Evolutionary conservation across 257 asterid genomes (phyloP).

Genomic region (Lavandula angustifolia): DNA sequence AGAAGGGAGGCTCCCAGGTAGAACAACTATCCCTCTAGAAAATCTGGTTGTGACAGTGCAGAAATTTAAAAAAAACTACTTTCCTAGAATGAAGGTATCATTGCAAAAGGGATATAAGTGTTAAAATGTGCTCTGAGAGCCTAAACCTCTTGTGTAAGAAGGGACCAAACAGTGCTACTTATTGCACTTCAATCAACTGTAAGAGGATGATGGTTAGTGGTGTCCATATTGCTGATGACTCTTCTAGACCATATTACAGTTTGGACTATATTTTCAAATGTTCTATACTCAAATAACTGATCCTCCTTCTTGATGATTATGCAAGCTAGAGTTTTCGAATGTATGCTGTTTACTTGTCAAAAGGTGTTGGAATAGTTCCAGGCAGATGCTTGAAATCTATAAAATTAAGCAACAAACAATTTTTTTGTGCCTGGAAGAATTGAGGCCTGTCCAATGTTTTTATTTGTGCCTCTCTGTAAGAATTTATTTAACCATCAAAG

Average conservation of each 20-base stretch:
- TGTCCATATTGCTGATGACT: not conserved
- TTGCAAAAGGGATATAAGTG: not conserved
- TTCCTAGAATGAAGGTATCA: not conserved
- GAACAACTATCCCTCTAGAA: slow-evolving; percentile 27
- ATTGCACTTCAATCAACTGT: not conserved
- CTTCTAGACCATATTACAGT: too few relatives aligned
- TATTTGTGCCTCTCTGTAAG: too few relatives aligned
- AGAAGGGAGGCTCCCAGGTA: slow-evolving; percentile 99
- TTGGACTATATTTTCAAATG: not conserved
- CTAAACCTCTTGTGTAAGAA: slow-evolving; percentile 14
- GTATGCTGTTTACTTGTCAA: slow-evolving; percentile 2
- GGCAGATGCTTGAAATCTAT: slow-evolving; percentile 5
- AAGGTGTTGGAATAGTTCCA: not conserved
- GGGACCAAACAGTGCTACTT: not conserved
- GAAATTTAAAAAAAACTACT: not conserved
- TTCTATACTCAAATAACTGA: not conserved
- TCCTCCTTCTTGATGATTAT: slow-evolving; percentile 10
- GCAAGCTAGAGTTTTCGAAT: slow-evolving; percentile 8
- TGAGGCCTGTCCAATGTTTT: too few relatives aligned
- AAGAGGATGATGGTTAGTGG: slow-evolving; percentile 1
- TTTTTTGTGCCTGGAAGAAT: too few relatives aligned
- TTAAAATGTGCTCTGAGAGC: slow-evolving; percentile 12
- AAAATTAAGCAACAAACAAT: too few relatives aligned
- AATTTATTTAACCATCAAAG: slow-evolving; percentile 15
- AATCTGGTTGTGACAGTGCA: slow-evolving; percentile 5